Base-by-base conservation (phyloP, 352 stramenopile genomes). In the Plasmopara viticola region DNA sequence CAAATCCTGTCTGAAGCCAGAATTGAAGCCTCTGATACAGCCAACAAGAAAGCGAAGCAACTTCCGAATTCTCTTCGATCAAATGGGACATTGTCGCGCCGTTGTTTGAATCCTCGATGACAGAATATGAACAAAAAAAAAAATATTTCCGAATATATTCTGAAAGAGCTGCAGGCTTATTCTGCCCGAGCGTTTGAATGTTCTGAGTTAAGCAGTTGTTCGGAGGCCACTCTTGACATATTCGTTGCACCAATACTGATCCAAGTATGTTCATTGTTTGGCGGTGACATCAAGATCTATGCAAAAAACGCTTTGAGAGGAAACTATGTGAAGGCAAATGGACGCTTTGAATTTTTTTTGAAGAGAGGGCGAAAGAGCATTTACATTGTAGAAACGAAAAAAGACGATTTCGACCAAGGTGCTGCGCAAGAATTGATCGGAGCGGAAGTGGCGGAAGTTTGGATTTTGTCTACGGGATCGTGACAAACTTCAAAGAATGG, bases 311-410 rank as follows among this genome's bases (percentile, higher is more conserved):
- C n/a, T 15, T 15, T 44, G 15, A 20, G 20, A 15, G 39, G 39
- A 15, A 44, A 44, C 2, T 28, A 44, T 44, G 39, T 44, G 15
- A 15, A 44, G 7, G 39, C 39, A 44, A 44, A 28, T 20, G 39
- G 5, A 20, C 18, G 15, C 29, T 44, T 20, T 44, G 39, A 44
- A 20, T 44, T 41, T n/a, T 4, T 41, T 4, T n/a, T 41, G 12
- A 41, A 12, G 14, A 15, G 39, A 15, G 39, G 39, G 6, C 15
- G 15, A 4, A 33, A 20, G 40, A 66, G 62, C 35, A 66, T 84
- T 39, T 80, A 58, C 60, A 74, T 80, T 40, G 66, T 78, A 9
- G 56, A 78, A 49, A 66, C 64, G 0, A 78, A 78, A 51, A 76
- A 68, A 44, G 62, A 80, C 39, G 56, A 80, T 52, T 68, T 84